Base-by-base conservation (phyloP, 1,284 basidiomycete species). In the Rhodotorula mucilaginosa region DNA sequence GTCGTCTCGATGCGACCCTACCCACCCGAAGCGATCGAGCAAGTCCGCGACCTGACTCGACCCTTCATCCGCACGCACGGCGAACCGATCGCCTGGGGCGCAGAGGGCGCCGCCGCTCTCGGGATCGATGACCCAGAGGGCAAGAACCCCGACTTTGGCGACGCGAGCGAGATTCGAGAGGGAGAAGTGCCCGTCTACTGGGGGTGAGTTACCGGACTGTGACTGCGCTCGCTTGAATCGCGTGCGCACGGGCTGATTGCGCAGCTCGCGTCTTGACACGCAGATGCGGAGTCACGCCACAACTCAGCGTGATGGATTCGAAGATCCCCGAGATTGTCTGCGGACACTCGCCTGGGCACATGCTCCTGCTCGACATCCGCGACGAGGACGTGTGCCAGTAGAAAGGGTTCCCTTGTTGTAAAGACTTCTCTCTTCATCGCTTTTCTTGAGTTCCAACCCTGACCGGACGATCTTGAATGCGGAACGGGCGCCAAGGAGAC, bases 1-100 rank as follows among this genome's bases (percentile, higher is more conserved):
- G 80, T 81, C 29, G 80, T 80, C 31, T 80, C 79, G 12, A 81
- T 81, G 80, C 72, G 80, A 0, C 80, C 80, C 7, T 81, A 79
- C 65, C 70, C 58, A 0, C 48, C 67, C 5, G 69, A 69, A 67
- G 19, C 23, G 13, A 52, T 80, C 54, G 72, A 74, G 29, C 65
- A 54, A 2, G 78, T 79, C 15, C 70, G 76, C 29, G 65, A 57
- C 7, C 76, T 77, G 44, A 80, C 79, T 12, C 59, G 77, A 29
- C 75, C 77, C 3, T 80, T 75, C 70, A 66, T 61, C 23, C 61
- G 63, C 3, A 75, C 80, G 10, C 80, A 81, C 65, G 80, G 80
- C 26, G 79, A 79, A 64, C 80, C 80, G 0, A 65, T 80, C 47
- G 80, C 79, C 18, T 69, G 78, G 75, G 80, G 80, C 3, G 56